Conservation (phyloP, 2,329 filamentous ascomycete genomes). For the Clonostachys chloroleuca region DNA sequence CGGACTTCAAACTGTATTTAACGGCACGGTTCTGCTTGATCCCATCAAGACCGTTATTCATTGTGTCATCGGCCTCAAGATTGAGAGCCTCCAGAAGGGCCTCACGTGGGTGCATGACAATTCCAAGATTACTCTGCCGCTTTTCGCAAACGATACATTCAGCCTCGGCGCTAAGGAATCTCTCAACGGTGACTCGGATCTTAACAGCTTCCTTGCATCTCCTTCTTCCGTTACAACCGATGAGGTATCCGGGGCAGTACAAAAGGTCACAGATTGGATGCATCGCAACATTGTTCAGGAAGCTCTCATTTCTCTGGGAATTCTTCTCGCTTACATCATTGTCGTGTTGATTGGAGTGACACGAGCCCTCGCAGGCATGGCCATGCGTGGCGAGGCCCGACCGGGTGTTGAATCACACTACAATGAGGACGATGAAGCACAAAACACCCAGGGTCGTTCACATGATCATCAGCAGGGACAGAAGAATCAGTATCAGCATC, state of each 20-base stretch:
- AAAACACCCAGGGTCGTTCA: too few relatives aligned
- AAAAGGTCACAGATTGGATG: slow-evolving; percentile 64
- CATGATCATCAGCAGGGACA: too few relatives aligned
- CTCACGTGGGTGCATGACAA: slow-evolving; percentile 92
- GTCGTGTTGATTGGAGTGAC: slow-evolving; percentile 71
- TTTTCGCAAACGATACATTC: slow-evolving; percentile 76
- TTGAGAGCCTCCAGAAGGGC: slow-evolving; percentile 78
- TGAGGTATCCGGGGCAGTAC: slow-evolving; percentile 74
- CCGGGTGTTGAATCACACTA: too few relatives aligned
- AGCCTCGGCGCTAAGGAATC: slow-evolving; percentile 68
- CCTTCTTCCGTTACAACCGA: slow-evolving; percentile 71
- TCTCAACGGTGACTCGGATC: slow-evolving; percentile 51
- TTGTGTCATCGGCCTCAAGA: slow-evolving; percentile 85
- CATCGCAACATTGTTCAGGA: slow-evolving; percentile 67
- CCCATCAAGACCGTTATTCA: slow-evolving; percentile 77
- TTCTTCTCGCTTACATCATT: slow-evolving; percentile 75
- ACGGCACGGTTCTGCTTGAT: slow-evolving; percentile 72
- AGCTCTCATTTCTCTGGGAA: slow-evolving; percentile 69
- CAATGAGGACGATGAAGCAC: too few relatives aligned
- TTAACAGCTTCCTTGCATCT: slow-evolving; percentile 72
- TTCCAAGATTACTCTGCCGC: slow-evolving; percentile 76
- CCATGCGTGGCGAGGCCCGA: slow-evolving; percentile 30
- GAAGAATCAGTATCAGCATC: too few relatives aligned
- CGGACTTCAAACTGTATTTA: slow-evolving; percentile 73
- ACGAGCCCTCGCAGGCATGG: slow-evolving; percentile 60